Conservation (phyloP, 306 rosid species). For the Malus fusca region DNA sequence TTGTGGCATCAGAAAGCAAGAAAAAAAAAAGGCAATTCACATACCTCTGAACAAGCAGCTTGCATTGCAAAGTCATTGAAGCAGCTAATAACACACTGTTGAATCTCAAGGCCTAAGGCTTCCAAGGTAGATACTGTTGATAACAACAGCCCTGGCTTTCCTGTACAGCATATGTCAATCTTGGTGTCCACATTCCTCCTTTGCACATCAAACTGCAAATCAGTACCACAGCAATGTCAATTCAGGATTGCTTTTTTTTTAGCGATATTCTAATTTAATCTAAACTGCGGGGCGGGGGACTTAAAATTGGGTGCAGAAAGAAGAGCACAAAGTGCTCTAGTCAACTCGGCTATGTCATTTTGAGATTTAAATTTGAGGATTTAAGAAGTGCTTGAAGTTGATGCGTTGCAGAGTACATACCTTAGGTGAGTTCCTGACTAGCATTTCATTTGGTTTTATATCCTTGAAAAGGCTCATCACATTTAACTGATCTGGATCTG, state of each 20-base stretch:
- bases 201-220: conserved; percentile 74
- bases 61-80: conserved; percentile 93
- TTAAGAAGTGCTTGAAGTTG: neutral
- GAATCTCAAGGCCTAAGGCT: conserved; percentile 86
- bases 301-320: neutral
- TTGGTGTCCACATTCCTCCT: conserved; percentile 47
- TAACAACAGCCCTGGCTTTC: conserved; percentile 66
- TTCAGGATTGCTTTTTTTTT: neutral
- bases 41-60: conserved; percentile 92
- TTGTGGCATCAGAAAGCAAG: neutral
- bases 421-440: conserved; percentile 75
- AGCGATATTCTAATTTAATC: neutral
- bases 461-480: conserved; percentile 43
- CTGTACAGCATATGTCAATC: conserved; percentile 75
- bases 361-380: neutral
- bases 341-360: too few relatives aligned
- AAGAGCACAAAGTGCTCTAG: neutral
- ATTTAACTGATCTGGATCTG: conserved; percentile 29
- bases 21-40: neutral
- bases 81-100: conserved; percentile 86
- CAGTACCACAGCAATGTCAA: neutral
- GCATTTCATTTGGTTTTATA: conserved; percentile 51
- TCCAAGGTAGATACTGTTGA: conserved; percentile 74
- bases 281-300: neutral
- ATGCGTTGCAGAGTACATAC: conserved; percentile 20